Base-by-base conservation (phyloP, 164 flowering plant genomes). In the Sextonia rubra region DNA sequence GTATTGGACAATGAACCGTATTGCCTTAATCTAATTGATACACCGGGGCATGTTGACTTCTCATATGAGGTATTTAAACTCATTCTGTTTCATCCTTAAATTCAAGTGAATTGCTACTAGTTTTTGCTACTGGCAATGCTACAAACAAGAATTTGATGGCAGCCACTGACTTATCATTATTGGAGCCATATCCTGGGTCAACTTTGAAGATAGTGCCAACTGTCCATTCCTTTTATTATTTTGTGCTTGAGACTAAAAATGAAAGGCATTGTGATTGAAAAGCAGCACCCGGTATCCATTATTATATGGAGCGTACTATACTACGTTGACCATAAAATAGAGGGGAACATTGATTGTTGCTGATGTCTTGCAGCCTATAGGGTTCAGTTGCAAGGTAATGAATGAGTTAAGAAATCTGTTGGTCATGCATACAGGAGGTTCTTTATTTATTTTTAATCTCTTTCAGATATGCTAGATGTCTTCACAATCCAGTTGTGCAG, bases 11-110 rank as follows among this genome's bases (percentile, higher is more conserved):
- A 80, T 74, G 82, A 86, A 74, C 87, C 98, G 14, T 92, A 85
- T 83, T 92, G 97, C 81, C 77, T 95, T 65, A 95, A 92, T 80
- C 81, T 92, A 47, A 95, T 95, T 77, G 99, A 95, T 80, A 95
- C 99, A 56, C 99, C 99, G 1, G 99, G 99, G 47, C 99, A 95
- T 82, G 99, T 95, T 9, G 99, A 95, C 80, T 95, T 95, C 84
- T 91, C 99, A 23, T 95, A 95, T 74, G 99, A 95, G 99, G 98
- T 91, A 83, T 64, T 47, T 55, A 4, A 63, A 47, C 27, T 69
- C 11, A 60, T 22, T 14, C 63, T 17, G 20, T 71, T 69, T 14
- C 1, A 60, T 44, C 6, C 14, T 71, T 47, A 29, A 65, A 56
- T 44, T 22, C 47, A 71, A 37, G 14, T 64, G 18, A 23, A 5